Conservation (phyloP, 768 basidiomycete genomes). For the Lentinus brumalis region DNA sequence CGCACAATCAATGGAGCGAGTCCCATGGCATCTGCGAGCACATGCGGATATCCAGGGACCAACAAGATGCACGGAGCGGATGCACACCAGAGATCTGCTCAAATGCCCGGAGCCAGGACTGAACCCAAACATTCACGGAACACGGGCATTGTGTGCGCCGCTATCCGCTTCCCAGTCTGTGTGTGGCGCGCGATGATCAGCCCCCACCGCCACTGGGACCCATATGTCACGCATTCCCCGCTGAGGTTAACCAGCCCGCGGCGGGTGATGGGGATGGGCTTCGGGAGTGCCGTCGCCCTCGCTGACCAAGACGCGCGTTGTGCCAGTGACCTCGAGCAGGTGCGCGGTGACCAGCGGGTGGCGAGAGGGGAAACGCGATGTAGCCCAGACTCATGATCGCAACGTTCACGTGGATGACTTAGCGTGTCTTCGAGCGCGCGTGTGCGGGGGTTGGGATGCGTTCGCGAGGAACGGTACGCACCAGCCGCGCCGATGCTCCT, state of each 20-base stretch:
- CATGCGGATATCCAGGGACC: neutral
- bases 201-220: too few species aligned
- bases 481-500: constrained; percentile 27
- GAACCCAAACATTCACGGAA: constrained; percentile 24
- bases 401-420: constrained; percentile 11
- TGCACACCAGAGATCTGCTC: too few species aligned
- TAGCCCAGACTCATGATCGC: constrained; percentile 24
- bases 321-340: constrained; percentile 30
- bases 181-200: too few species aligned
- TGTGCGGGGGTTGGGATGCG: neutral
- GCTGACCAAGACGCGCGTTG: constrained; percentile 27
- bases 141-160: constrained; percentile 24
- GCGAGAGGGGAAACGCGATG: constrained; percentile 37
- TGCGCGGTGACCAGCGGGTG: constrained; percentile 37
- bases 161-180: constrained; percentile 20
- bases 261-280: constrained; percentile 24
- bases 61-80: neutral
- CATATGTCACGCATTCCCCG: neutral
- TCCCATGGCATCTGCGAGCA: constrained; percentile 11
- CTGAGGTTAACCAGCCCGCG: constrained; percentile 20
- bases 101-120: too few species aligned
- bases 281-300: constrained; percentile 32
- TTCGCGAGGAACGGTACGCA: neutral
- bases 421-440: constrained; percentile 25
- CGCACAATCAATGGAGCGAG: constrained; percentile 7